Conservation (phyloP, 257 asterid species). For the Datura wrightii region DNA sequence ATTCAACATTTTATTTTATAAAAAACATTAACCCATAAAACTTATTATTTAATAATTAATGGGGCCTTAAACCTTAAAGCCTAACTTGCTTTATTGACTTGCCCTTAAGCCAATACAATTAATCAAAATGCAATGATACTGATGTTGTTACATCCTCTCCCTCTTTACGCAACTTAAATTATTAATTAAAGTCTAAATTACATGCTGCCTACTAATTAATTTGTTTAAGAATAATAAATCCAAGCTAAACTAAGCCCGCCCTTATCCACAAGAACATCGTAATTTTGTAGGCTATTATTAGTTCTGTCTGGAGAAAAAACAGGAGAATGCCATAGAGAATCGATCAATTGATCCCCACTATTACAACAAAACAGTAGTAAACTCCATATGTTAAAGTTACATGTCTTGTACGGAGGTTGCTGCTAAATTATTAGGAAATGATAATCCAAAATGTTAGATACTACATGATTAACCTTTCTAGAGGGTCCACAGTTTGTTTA, state of each 20-base stretch:
- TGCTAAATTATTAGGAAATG: conserved; percentile 1
- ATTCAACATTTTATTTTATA: no score
- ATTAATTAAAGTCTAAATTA: background rate
- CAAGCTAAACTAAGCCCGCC: background rate
- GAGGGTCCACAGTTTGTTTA: background rate
- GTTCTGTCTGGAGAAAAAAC: background rate
- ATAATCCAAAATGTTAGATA: background rate
- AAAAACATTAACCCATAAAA: no score
- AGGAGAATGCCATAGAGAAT: background rate
- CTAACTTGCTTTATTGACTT: background rate
- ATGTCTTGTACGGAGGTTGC: conserved; percentile 15
- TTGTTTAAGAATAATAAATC: background rate
- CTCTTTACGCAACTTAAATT: background rate
- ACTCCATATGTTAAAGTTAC: background rate
- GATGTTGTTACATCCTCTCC: background rate
- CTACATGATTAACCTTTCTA: background rate
- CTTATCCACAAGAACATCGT: conserved; percentile 22
- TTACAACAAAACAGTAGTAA: background rate
- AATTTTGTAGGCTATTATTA: conserved; percentile 23
- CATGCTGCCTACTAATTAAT: background rate
- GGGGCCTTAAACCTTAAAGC: background rate
- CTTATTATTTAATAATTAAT: background rate
- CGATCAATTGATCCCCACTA: background rate
- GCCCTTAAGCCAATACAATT: background rate
- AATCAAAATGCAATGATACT: conserved; percentile 14